Percentiles rank a stretch among this genome's conserved stretches.
phyloP scores from a whole-genome alignment of 1,284 basidiomycete genomes.

The Moesziomyces sp. region DNA sequence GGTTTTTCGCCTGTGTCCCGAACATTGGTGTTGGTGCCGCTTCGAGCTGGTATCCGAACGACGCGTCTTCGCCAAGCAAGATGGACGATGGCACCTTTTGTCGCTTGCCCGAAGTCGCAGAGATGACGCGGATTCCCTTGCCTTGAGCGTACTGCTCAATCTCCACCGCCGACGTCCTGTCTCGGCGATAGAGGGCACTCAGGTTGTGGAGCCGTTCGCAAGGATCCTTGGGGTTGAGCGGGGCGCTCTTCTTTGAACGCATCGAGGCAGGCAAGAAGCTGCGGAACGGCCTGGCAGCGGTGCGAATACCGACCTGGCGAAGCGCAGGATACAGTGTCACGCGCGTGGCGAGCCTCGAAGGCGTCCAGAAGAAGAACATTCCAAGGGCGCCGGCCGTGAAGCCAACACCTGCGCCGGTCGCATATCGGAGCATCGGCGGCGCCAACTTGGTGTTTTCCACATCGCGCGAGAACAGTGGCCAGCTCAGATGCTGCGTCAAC shows the following conservation, averaged over 20 bases:
- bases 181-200: slow-evolving; percentile 30
- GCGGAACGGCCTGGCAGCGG: slow-evolving; percentile 26
- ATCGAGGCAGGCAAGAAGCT: slow-evolving; percentile 29
- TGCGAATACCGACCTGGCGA: slow-evolving; percentile 32
- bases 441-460: slow-evolving; percentile 41
- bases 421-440: slow-evolving; percentile 34
- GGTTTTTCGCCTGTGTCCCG: slow-evolving; percentile 34
- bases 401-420: slow-evolving; percentile 17
- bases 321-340: slow-evolving; percentile 48
- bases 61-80: slow-evolving; percentile 35
- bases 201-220: slow-evolving; percentile 35
- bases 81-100: slow-evolving; percentile 42
- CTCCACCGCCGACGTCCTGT: slow-evolving; percentile 38
- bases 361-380: slow-evolving; percentile 48
- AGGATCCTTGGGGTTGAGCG: slow-evolving; percentile 28
- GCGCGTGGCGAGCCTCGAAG: slow-evolving; percentile 43
- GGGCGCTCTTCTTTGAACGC: slow-evolving; percentile 20
- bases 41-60: slow-evolving; percentile 47
- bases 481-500: slow-evolving; percentile 46
- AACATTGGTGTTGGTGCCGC: slow-evolving; percentile 37
- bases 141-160: slow-evolving; percentile 34
- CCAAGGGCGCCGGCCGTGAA: slow-evolving; percentile 28
- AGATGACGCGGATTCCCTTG: slow-evolving; percentile 24
- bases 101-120: slow-evolving; percentile 13
- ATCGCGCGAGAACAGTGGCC: slow-evolving; percentile 44